Percentiles rank a stretch among this genome's conserved stretches.
These are phyloP conservation scores for Neoconidiobolus thromboides DNA, from an alignment of 371 early-diverging fungal genomes.

Conservation along the genomic window DNA sequence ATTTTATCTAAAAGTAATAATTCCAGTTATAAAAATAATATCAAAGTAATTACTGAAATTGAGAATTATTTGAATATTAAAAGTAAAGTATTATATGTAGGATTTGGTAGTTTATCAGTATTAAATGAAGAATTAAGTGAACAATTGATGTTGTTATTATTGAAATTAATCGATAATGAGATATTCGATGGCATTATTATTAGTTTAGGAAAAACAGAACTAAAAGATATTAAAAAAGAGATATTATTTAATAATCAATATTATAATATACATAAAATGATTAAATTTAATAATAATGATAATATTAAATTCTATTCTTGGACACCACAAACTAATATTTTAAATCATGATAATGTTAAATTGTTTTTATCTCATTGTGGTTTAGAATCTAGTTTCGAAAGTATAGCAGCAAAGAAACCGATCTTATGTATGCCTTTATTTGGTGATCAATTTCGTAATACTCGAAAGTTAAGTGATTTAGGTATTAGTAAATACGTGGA, in stretches of 20 bases:
- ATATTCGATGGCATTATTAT: slow-evolving; percentile 6
- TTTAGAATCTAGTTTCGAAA: slow-evolving; percentile 1
- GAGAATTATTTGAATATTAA: background rate
- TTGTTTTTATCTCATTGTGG: slow-evolving; percentile 7
- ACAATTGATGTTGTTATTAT: background rate
- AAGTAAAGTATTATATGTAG: background rate
- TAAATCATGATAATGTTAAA: slow-evolving; percentile 1
- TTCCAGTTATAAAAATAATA: too few relatives aligned
- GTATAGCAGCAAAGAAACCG: background rate
- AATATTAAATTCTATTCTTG: background rate
- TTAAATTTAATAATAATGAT: too few relatives aligned
- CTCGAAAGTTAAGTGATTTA: background rate
- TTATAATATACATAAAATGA: too few relatives aligned
- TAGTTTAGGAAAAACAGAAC: background rate
- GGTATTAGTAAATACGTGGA: too few relatives aligned
- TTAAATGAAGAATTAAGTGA: background rate
- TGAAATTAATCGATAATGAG: background rate
- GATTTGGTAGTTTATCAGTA: background rate
- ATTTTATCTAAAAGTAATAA: background rate
- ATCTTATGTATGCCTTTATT: slow-evolving; percentile 3
- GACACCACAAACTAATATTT: slow-evolving; percentile 1
- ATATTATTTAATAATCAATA: too few relatives aligned
- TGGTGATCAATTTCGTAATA: slow-evolving; percentile 6
- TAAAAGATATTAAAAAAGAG: too few relatives aligned
- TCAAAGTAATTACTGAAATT: background rate